Evolutionary conservation across 2,329 filamentous ascomycete genomes (phyloP), one percentile per base, ranked within the genome.

Genomic region (Pseudocercospora fijiensis): DNA sequence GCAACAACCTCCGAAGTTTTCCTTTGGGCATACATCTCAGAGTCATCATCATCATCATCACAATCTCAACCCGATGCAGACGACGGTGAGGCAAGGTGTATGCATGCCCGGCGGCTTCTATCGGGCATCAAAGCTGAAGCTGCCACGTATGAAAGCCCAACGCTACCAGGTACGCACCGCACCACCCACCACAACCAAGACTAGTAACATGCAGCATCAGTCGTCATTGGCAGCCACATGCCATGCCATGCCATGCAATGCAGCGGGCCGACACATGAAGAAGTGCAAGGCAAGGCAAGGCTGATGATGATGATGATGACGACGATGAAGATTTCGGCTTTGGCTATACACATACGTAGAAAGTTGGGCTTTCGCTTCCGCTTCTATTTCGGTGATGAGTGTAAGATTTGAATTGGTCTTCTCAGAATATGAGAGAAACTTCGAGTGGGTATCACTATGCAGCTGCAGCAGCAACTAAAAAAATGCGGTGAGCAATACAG

Each of bases 81-180:
- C n/a, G n/a, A n/a, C n/a, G n/a, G n/a, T 2, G 22, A 49, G 45
- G 45, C 45, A 49, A 49, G 45, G 45, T 49, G 45, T 49, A 49
- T 49, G 45, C 45, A n/a, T n/a, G n/a, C n/a, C n/a, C n/a, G n/a
- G n/a, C 45, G 45, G 45, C 45, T 49, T 49, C 45, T 16, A 52
- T 47, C 58, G 47, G 47, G 43, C 27, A 60, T 52, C 26, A 55
- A 18, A 26, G 43, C 53, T 43, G 45, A 24, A 47, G 27, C 27
- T 27, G 60, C 60, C 52, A 62, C 60, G 60, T 62, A 62, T 62
- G 52, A 55, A 22, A 26, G 60, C 60, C 60, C 60, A 57, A 62
- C 60, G 52, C 60, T 62, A 61, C 20, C 57, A 43, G 24, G 58
- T 24, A 55, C 55, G 58, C 28, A 41, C 53, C 37, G 37, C 37